phyloP scores from a whole-genome alignment of 768 basidiomycete genomes.

The Leccinum disarticulatum region DNA sequence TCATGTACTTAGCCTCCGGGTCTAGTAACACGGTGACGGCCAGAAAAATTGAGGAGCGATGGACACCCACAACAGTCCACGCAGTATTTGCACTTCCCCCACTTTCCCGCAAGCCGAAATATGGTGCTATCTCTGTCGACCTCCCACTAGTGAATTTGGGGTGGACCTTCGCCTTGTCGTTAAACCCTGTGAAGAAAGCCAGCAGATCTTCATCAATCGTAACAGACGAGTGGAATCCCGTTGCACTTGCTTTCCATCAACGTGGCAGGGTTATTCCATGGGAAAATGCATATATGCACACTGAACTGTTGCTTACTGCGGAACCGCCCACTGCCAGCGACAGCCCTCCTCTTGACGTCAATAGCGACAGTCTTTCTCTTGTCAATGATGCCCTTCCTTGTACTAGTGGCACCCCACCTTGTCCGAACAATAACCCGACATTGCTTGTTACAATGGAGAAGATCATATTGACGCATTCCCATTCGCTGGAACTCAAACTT shows the following conservation, averaged over 20 bases:
- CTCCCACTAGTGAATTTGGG: conserved; percentile 14
- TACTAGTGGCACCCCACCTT: not conserved
- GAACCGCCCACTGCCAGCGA: not conserved
- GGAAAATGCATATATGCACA: conserved; percentile 14
- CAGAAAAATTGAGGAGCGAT: conserved; percentile 12
- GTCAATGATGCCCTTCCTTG: not conserved
- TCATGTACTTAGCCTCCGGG: not conserved
- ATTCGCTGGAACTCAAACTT: not conserved
- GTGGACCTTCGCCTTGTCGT: conserved; percentile 17
- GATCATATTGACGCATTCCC: conserved; percentile 4
- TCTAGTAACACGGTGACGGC: not conserved
- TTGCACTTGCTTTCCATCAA: conserved; percentile 12
- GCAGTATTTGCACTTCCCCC: conserved; percentile 1
- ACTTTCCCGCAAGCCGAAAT: not conserved
- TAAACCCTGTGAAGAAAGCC: not conserved
- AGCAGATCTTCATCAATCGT: too few species aligned
- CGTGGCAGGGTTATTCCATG: conserved; percentile 1
- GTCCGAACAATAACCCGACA: not conserved
- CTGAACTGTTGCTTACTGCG: conserved; percentile 5
- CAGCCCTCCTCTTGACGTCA: not conserved
- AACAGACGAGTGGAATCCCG: conserved; percentile 1
- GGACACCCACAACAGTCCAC: conserved; percentile 15
- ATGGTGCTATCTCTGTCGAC: not conserved
- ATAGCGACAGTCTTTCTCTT: not conserved
- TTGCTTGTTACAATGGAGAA: conserved; percentile 2